Percentiles rank a stretch among this genome's conserved stretches.
phyloP scores from a whole-genome alignment of 228 moss, liverwort and hornwort species.

The Sphagnum magellanicum region DNA sequence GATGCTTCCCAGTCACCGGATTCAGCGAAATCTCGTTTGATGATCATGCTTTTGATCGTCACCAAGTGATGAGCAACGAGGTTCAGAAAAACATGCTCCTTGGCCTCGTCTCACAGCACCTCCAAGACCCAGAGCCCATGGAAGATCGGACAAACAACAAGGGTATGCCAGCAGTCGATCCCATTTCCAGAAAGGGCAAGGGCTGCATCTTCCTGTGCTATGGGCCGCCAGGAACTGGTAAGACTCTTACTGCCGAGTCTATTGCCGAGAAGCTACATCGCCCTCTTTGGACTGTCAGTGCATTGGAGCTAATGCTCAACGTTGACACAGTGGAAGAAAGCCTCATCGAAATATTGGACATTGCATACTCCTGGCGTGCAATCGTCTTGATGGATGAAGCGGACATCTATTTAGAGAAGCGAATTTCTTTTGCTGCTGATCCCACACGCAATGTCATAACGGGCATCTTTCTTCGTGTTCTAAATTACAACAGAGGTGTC shows the following conservation, averaged over 20 bases:
- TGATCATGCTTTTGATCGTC: slow-evolving; percentile 17
- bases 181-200: slow-evolving; percentile 26
- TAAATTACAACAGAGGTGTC: slow-evolving; percentile 45
- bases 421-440: slow-evolving; percentile 2
- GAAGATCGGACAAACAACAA: too few relatives aligned
- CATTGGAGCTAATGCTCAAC: slow-evolving; percentile 30
- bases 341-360: slow-evolving; percentile 19
- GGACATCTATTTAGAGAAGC: slow-evolving; percentile 28
- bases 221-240: slow-evolving; percentile 39
- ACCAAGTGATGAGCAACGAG: too few relatives aligned
- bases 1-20: slow-evolving; percentile 25
- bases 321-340: slow-evolving; percentile 6
- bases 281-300: slow-evolving; percentile 40
- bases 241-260: slow-evolving; percentile 34
- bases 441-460: slow-evolving; percentile 29
- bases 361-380: slow-evolving; percentile 35
- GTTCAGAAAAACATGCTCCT: too few relatives aligned
- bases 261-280: slow-evolving; percentile 33
- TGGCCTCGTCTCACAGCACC: too few relatives aligned
- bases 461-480: slow-evolving; percentile 25
- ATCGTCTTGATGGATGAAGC: slow-evolving; percentile 39
- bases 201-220: slow-evolving; percentile 40
- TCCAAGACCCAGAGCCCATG: too few relatives aligned
- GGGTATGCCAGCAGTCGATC: slow-evolving; percentile 8
- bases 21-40: slow-evolving; percentile 29